Percentiles rank a stretch among this genome's conserved stretches.
These are phyloP conservation scores for Solanum ahanhuiri DNA, from an alignment of 257 asterid genomes.

Conservation along the genomic window DNA sequence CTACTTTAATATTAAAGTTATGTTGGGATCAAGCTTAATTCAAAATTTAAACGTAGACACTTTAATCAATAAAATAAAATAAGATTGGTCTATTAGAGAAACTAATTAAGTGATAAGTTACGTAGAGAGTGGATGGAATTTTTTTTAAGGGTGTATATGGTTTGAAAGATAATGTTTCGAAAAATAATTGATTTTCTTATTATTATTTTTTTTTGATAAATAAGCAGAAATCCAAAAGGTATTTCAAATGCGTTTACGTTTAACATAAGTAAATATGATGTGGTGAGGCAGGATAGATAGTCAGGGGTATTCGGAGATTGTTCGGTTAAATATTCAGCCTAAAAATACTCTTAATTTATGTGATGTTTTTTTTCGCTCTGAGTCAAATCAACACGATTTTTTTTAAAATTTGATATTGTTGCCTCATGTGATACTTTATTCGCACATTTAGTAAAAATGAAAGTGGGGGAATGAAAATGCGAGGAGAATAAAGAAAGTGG, in stretches of 20 bases:
- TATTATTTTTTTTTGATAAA: neutral
- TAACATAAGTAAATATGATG: neutral
- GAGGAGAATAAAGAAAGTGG: neutral
- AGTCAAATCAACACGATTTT: accelerated
- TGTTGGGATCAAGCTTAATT: neutral
- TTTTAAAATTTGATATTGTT: neutral
- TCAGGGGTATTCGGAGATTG: no score
- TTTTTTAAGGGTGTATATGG: neutral
- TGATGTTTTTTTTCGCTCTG: neutral
- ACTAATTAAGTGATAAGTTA: neutral
- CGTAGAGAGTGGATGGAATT: neutral
- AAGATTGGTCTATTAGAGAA: neutral
- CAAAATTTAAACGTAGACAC: neutral
- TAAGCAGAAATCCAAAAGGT: neutral
- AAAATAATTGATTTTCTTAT: neutral
- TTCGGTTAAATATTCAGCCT: neutral
- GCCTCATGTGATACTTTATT: neutral
- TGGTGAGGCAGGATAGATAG: neutral
- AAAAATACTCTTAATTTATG: neutral
- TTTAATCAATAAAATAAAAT: neutral
- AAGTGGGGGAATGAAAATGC: neutral
- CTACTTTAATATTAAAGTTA: no score
- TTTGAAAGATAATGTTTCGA: neutral
- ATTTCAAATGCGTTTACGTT: neutral
- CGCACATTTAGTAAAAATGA: neutral